phyloP scores from a whole-genome alignment of 1,284 basidiomycete genomes.

The Anthracocystis walkeri region DNA sequence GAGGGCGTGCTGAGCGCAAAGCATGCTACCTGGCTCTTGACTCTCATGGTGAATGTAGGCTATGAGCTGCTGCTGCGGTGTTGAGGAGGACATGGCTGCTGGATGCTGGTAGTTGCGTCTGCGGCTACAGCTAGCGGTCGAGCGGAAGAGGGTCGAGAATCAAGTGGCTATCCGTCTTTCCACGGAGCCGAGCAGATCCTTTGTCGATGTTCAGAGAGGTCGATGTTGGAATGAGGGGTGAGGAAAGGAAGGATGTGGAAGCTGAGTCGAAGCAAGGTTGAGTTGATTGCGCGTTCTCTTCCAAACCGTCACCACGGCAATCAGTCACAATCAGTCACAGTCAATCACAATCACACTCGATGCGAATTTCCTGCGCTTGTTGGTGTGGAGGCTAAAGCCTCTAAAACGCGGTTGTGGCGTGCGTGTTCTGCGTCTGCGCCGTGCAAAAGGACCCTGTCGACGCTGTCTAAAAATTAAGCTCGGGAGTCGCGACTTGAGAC shows the following conservation, averaged over 20 bases:
- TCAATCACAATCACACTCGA: conserved; percentile 2
- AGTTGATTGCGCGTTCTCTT: conserved; percentile 5
- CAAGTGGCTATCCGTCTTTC: background rate
- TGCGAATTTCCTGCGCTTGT: conserved; percentile 5
- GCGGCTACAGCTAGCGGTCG: background rate
- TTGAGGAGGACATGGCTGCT: conserved; percentile 34
- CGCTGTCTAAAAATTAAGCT: conserved; percentile 5
- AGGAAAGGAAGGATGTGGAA: background rate
- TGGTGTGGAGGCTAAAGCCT: conserved; percentile 12
- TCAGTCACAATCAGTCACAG: background rate
- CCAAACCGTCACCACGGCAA: conserved; percentile 3
- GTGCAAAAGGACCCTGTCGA: conserved; percentile 6
- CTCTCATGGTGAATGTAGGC: conserved; percentile 61
- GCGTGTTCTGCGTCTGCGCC: too few species aligned
- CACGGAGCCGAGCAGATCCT: background rate
- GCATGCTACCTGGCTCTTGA: conserved; percentile 66
- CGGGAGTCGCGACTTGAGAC: conserved; percentile 9
- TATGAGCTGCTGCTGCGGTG: conserved; percentile 54
- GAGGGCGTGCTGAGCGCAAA: conserved; percentile 68
- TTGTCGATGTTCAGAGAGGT: background rate
- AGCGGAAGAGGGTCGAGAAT: background rate
- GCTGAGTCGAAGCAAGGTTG: background rate
- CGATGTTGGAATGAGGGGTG: background rate
- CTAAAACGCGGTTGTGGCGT: background rate
- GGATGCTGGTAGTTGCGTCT: background rate